Evolutionary conservation across 352 stramenopile genomes (phyloP).

Genomic region (Pythium sukuiense): DNA sequence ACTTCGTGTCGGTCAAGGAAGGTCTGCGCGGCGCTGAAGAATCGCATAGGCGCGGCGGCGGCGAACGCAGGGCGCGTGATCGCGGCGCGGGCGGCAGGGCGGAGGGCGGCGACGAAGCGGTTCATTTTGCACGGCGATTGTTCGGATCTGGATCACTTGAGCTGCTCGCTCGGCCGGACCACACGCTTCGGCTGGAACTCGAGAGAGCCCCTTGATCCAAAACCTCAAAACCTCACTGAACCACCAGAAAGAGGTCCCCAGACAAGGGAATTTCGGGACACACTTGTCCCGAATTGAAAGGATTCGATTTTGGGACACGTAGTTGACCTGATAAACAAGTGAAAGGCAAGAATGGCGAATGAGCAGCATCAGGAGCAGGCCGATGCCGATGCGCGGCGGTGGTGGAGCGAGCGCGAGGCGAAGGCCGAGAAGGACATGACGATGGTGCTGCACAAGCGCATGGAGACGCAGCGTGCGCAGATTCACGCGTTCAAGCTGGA

Average conservation of each 20-base stretch:
- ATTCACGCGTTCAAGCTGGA: constrained; percentile 79
- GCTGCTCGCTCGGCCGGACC: constrained; percentile 2
- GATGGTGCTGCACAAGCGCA: constrained; percentile 54
- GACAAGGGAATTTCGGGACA: constrained; percentile 1
- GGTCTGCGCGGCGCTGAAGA: constrained; percentile 80
- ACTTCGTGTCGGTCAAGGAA: constrained; percentile 93
- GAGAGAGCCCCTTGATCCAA: constrained; percentile 16
- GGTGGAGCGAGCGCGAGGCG: constrained; percentile 57
- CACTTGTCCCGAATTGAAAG: neutral
- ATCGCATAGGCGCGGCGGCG: constrained; percentile 39
- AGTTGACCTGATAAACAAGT: constrained; percentile 4
- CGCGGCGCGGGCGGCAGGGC: constrained; percentile 59
- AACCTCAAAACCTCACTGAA: constrained; percentile 32
- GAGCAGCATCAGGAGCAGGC: constrained; percentile 18
- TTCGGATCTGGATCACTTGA: constrained; percentile 6
- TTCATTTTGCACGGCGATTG: constrained; percentile 45
- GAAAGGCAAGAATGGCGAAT: constrained; percentile 1
- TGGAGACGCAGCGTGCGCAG: constrained; percentile 72
- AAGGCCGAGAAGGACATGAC: constrained; percentile 53
- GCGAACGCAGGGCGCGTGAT: constrained; percentile 49
- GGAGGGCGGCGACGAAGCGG: constrained; percentile 72
- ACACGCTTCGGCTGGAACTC: constrained; percentile 7
- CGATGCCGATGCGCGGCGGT: constrained; percentile 51
- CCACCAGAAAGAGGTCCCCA: constrained; percentile 16
- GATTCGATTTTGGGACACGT: neutral